These are phyloP conservation scores for Candida alai DNA, from an alignment of 805 yeast species.

Conservation along the genomic window DNA sequence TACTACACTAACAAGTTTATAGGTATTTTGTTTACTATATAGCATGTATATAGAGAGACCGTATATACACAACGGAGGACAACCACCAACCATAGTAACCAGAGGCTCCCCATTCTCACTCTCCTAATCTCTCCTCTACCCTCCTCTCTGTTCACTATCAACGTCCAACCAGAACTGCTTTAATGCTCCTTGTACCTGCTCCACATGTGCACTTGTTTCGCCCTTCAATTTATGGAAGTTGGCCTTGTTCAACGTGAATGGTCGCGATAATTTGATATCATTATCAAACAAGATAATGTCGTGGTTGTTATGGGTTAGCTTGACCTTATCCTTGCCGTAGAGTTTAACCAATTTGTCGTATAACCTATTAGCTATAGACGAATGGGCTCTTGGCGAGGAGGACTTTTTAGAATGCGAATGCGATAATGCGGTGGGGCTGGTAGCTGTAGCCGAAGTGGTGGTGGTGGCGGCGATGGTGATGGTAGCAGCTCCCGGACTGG, in stretches of 20 bases:
- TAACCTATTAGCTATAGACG: constrained; percentile 7
- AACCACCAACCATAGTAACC: too few species aligned
- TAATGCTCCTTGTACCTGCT: constrained; percentile 21
- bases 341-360: constrained; percentile 16
- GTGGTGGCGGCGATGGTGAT: not conserved
- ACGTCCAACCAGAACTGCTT: constrained; percentile 26
- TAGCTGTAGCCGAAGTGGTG: not conserved
- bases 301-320: constrained; percentile 25
- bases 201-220: constrained; percentile 16
- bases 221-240: constrained; percentile 17
- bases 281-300: constrained; percentile 30
- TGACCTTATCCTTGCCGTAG: constrained; percentile 24
- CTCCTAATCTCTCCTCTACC: too few species aligned
- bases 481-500: not conserved
- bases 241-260: constrained; percentile 30
- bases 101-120: not conserved
- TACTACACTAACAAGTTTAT: too few species aligned
- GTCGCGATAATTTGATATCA: constrained; percentile 36
- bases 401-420: not conserved
- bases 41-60: not conserved
- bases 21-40: not conserved
- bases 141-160: constrained; percentile 25
- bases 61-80: too few species aligned
- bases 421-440: constrained; percentile 11
- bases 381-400: not conserved